These are phyloP conservation scores for Mycosphaerelloides madeirae DNA, from an alignment of 2,329 filamentous ascomycete species.

Conservation along the genomic window DNA sequence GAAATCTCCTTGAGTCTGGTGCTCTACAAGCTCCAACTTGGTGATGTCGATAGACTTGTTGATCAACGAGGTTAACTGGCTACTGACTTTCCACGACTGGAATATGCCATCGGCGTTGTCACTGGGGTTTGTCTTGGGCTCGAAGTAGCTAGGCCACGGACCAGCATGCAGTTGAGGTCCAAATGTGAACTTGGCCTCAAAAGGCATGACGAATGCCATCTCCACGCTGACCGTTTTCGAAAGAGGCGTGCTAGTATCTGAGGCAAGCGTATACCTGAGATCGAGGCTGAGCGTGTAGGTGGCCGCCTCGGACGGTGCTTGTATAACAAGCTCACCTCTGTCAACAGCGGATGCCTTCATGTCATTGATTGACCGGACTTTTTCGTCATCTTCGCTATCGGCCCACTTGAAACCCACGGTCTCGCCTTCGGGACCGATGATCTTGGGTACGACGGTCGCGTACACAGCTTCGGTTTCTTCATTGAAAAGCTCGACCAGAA, in stretches of 20 bases:
- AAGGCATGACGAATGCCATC: constrained; percentile 72
- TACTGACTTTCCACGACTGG: constrained; percentile 76
- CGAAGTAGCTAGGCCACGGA: constrained; percentile 84
- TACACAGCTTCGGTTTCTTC: constrained; percentile 75
- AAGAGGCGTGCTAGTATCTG: constrained; percentile 76
- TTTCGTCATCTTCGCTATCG: constrained; percentile 24
- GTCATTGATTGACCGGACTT: constrained; percentile 7
- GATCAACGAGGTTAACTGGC: constrained; percentile 70
- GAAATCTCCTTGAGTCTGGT: constrained; percentile 59
- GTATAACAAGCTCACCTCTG: constrained; percentile 24
- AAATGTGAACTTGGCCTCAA: constrained; percentile 88
- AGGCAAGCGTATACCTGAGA: constrained; percentile 70
- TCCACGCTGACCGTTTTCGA: constrained; percentile 66
- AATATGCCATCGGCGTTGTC: constrained; percentile 55
- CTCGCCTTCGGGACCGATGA: constrained; percentile 31
- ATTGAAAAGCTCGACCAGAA: constrained; percentile 70
- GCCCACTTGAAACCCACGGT: constrained; percentile 22
- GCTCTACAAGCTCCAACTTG: constrained; percentile 59
- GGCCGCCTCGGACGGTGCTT: constrained; percentile 42
- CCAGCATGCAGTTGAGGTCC: constrained; percentile 71
- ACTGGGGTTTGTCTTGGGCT: constrained; percentile 31
- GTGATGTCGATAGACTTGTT: constrained; percentile 57
- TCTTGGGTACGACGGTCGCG: constrained; percentile 58
- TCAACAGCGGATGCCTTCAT: constrained; percentile 11
- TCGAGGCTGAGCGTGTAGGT: constrained; percentile 67